Base-by-base conservation (phyloP, 23 red algal genomes). In the Rhodosorus marinus region DNA sequence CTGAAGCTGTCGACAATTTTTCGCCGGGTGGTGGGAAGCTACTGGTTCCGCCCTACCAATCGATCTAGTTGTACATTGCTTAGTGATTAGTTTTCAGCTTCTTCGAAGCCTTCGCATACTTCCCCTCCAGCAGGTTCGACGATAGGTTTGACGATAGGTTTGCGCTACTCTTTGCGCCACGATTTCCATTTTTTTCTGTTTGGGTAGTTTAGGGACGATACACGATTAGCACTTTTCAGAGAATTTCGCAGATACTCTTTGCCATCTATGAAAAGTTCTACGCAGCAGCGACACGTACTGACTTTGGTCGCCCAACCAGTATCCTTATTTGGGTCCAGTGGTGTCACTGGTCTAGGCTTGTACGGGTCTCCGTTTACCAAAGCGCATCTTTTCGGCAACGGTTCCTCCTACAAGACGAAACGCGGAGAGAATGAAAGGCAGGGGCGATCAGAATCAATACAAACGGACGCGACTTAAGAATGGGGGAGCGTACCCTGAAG, bases 281-380 rank as follows among this genome's bases (percentile, higher is more conserved):
- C 70, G 66, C 66, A 65, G 54, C 59, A 51, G 26, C 67, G 56
- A 22, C 20, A 38, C 4, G 70, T 43, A 2, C 48, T 66, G n/a
- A 60, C 57, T 46, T 64, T 79, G 62, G 69, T 72, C 8, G 76
- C 76, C 76, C 76, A 82, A 26, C 76, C 76, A 46, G 60, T 72
- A 49, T 82, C 76, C 34, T 82, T 82, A 46, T 67, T 72, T 32
- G 65, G 61, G 47, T 82, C 76, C 29, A 82, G 25, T 17, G 64
- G 76, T n/a, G 76, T 82, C 21, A 82, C 76, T 24, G 76, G 60
- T 57, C 76, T 57, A 9, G 76, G 69, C 8, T 67, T 69, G 47
- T 82, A 82, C 3, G 76, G 76, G 63, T 82, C 76, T 21, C 57
- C 51, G 57, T 82, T 66, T 24, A 61, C 30, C 30, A 82, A 82